Evolutionary conservation across 768 basidiomycete species (phyloP).

Genomic region (Gloeostereum incarnatum): DNA sequence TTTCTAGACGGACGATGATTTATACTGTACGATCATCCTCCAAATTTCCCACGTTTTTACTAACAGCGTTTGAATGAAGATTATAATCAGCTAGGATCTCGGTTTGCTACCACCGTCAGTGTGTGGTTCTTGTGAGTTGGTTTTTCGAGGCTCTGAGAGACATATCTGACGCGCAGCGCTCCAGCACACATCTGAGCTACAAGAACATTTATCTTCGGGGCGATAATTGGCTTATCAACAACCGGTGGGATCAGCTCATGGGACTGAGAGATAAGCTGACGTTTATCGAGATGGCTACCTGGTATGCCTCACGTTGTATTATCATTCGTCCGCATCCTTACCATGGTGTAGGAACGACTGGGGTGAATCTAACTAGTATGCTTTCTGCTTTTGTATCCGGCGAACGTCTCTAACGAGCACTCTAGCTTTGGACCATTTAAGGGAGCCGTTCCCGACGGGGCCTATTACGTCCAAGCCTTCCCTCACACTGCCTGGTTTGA

Average conservation of each 20-base stretch:
- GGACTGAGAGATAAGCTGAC: slow-evolving; percentile 40
- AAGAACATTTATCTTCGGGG: slow-evolving; percentile 59
- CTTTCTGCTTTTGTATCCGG: background rate
- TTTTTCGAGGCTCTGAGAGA: background rate
- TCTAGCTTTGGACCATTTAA: slow-evolving; percentile 56
- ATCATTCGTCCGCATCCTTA: background rate
- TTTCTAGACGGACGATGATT: slow-evolving; percentile 31
- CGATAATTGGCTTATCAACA: slow-evolving; percentile 60
- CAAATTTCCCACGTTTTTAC: background rate
- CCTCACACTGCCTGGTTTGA: slow-evolving; percentile 50
- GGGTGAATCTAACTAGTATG: slow-evolving; percentile 67
- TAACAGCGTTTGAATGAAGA: slow-evolving; percentile 23
- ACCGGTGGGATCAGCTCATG: slow-evolving; percentile 66
- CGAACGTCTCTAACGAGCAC: no score
- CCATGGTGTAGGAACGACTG: slow-evolving; percentile 49
- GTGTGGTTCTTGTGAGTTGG: slow-evolving; percentile 35
- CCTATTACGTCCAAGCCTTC: slow-evolving; percentile 31
- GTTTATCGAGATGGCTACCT: slow-evolving; percentile 63
- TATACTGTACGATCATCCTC: slow-evolving; percentile 29
- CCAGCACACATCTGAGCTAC: slow-evolving; percentile 43
- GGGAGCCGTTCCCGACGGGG: slow-evolving; percentile 28
- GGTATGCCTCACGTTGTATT: slow-evolving; percentile 27
- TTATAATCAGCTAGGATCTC: slow-evolving; percentile 29
- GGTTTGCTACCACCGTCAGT: slow-evolving; percentile 37
- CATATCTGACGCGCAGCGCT: slow-evolving; percentile 15